Base-by-base conservation (phyloP, 768 basidiomycete species). In the Leucocoprinus birnbaumii region DNA sequence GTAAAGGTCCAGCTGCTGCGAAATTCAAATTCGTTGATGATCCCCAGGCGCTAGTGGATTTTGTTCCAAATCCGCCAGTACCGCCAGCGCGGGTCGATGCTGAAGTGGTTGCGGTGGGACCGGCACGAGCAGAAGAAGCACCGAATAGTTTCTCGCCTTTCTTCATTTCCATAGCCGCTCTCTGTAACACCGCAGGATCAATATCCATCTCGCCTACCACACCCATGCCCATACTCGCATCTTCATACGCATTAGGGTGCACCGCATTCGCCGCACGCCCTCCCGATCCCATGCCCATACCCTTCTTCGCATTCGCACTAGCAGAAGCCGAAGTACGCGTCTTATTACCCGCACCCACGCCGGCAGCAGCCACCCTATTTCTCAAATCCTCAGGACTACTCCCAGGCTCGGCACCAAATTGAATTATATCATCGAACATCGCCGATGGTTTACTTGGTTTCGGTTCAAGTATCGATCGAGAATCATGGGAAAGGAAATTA, bases 381-480 rank as follows among this genome's bases (percentile, higher is more conserved):
- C 53, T 44, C 18, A 41, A 18, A 10, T 54, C 37, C 27, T 54
- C 53, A 8, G 53, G 53, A 16, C 53, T 54, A 3, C 22, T 16
- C 18, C 46, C 24, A 14, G 31, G 38, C 10, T 50, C 22, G 11
- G 35, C 19, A 18, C 51, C 53, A n/a, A 40, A 55, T 16, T 48
- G 47, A 13, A 55, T 48, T 9, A 55, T 55, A 19, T 40, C 37
- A 2, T 55, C 46, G 27, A 35, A 55, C 27, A 48, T 31, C 11
- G 16, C 16, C 7, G 53, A 22, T 5, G 53, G 53, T 55, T 55
- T 55, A 19, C 26, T 55, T 13, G 53, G 53, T 9, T 42, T 55
- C 14, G 53, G 53, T 24, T 55, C 53, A 38, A 55, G 14, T 13
- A 55, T 48, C 14, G 40, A 19, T 14, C 53, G 38, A 18, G 53